Evolutionary conservation across 805 yeast species (phyloP).

Genomic region (Wickerhamomyces queroliae): DNA sequence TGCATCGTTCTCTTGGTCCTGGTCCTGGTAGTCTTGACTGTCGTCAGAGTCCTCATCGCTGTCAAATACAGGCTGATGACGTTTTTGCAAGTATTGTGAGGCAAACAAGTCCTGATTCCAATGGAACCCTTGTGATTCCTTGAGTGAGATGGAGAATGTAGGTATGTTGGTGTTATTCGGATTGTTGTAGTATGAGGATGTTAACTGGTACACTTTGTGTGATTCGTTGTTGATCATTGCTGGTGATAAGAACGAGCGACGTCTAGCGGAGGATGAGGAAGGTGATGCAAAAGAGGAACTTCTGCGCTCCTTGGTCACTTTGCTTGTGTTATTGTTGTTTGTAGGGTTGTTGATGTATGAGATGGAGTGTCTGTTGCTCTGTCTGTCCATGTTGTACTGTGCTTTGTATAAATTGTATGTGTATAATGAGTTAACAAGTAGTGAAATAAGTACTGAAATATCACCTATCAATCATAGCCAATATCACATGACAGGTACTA

Average conservation of each 20-base stretch:
- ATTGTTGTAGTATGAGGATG: not conserved
- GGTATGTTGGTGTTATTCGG: slow-evolving; percentile 12
- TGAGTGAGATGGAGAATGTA: slow-evolving; percentile 38
- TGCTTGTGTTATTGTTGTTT: not conserved
- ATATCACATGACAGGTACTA: too few species aligned
- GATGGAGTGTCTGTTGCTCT: not conserved
- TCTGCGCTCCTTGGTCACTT: not conserved
- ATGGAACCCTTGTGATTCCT: slow-evolving; percentile 66
- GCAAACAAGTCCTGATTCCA: slow-evolving; percentile 80
- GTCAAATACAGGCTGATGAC: slow-evolving; percentile 32
- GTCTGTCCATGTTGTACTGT: too few species aligned
- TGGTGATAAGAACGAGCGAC: slow-evolving; percentile 51
- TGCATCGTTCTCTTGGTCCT: slow-evolving; percentile 11
- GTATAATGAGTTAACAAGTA: too few species aligned
- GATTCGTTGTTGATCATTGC: slow-evolving; percentile 53
- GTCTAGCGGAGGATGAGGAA: slow-evolving; percentile 44
- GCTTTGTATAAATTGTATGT: too few species aligned
- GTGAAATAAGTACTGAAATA: too few species aligned
- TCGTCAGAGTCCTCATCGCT: slow-evolving; percentile 20
- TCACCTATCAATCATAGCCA: too few species aligned
- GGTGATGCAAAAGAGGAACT: slow-evolving; percentile 21
- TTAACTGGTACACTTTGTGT: slow-evolving; percentile 44
- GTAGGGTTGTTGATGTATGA: not conserved
- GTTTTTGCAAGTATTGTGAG: slow-evolving; percentile 61
- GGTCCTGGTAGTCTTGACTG: not conserved